These are phyloP conservation scores for Oryza australiensis DNA, from an alignment of 176 grass and related monocot species.

Conservation along the genomic window DNA sequence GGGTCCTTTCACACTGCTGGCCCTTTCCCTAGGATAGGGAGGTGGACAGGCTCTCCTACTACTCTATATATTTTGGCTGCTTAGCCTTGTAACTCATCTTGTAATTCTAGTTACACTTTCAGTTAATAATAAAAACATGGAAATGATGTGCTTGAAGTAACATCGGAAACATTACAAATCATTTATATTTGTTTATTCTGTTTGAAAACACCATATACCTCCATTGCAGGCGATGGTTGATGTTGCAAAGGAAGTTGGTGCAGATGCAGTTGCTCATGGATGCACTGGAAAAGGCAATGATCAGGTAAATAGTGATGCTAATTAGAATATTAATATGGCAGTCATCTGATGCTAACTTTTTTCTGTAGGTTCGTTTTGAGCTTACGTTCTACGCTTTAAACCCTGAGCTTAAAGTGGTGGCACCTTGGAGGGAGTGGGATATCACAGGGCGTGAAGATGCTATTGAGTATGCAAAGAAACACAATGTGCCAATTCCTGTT, in stretches of 20 bases:
- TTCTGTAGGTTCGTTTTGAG: slow-evolving; percentile 89
- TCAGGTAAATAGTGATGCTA: slow-evolving; percentile 53
- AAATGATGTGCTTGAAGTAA: slow-evolving; percentile 6
- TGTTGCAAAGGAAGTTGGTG: slow-evolving; percentile 89
- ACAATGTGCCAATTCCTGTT: slow-evolving; percentile 75
- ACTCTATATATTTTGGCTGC: no score
- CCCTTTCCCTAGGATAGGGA: no score
- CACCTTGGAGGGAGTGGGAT: slow-evolving; percentile 98
- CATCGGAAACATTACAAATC: not conserved
- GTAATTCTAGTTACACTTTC: no score
- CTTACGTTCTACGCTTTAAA: slow-evolving; percentile 96
- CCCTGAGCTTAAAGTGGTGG: slow-evolving; percentile 92
- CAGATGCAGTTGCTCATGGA: slow-evolving; percentile 89
- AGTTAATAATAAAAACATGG: slow-evolving; percentile 6
- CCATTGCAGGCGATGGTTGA: slow-evolving; percentile 84
- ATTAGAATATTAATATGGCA: slow-evolving; percentile 27
- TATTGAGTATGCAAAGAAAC: slow-evolving; percentile 93
- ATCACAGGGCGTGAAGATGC: slow-evolving; percentile 98
- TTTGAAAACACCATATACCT: not conserved
- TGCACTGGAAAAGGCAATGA: slow-evolving; percentile 98
- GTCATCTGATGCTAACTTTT: slow-evolving; percentile 42
- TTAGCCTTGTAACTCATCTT: no score
- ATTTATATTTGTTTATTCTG: slow-evolving; percentile 4
- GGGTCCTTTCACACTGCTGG: no score
- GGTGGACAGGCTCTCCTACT: no score